phyloP scores from a whole-genome alignment of 164 flowering plant species.

The Vitis amurensis region DNA sequence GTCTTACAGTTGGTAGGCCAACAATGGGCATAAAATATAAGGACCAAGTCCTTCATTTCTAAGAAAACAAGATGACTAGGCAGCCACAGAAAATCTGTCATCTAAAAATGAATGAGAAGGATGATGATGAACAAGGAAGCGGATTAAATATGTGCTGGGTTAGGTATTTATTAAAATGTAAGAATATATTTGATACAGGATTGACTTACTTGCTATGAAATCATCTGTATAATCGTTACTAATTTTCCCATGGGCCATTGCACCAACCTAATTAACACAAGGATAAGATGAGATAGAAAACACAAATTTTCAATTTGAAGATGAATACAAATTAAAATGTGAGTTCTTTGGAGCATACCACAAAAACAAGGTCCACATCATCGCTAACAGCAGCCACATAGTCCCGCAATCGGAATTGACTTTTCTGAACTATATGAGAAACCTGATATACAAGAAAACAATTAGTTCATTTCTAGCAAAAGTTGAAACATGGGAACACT shows the following conservation, averaged over 20 bases:
- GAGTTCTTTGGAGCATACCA: conserved; percentile 41
- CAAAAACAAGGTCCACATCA: conserved; percentile 71
- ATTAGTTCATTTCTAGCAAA: neutral
- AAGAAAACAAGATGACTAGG: too few species aligned
- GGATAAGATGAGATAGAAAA: neutral
- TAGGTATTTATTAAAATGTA: neutral
- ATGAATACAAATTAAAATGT: too few species aligned
- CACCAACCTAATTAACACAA: conserved; percentile 58
- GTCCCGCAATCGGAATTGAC: conserved; percentile 40
- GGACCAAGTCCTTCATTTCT: too few species aligned
- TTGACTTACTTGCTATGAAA: conserved; percentile 51
- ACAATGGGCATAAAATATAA: neutral
- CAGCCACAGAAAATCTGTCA: too few species aligned
- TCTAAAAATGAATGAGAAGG: too few species aligned
- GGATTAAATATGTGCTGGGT: too few species aligned
- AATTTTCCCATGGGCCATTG: conserved; percentile 83
- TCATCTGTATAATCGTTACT: conserved; percentile 60
- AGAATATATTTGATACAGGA: neutral
- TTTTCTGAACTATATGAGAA: conserved; percentile 81
- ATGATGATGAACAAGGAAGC: too few species aligned
- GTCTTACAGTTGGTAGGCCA: neutral
- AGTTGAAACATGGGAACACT: neutral
- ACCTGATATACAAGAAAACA: conserved; percentile 43
- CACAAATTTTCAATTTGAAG: too few species aligned
- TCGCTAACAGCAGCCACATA: conserved; percentile 45